Evolutionary conservation across 1,284 basidiomycete species (phyloP), one percentile per base, ranked within the genome.

Genomic region (Chiua sp.): DNA sequence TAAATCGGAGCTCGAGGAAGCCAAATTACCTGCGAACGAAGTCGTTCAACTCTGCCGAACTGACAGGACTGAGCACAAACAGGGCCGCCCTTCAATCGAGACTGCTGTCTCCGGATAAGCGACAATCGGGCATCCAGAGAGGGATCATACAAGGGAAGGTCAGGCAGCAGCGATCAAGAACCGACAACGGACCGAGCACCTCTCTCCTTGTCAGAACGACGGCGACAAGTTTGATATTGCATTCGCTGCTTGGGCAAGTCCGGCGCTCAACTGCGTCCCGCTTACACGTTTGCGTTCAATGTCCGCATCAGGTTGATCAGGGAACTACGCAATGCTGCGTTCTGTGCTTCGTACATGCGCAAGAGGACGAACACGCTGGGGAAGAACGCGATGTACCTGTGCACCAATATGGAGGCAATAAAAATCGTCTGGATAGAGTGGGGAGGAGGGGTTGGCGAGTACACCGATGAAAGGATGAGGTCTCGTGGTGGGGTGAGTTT

Each of bases 1-100:
- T 37, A 28, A 18, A 20, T 47, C 12, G 23, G 8, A 28, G 5
- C 51, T 62, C 53, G 44, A 28, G 3, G 44, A 15, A 3, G 23
- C 8, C 18, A 10, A 58, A 55, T 37, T 63, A 91, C 91, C 91
- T 93, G 67, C 81, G 82, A 11, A 94, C 88, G 69, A 98, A 98
- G 59, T 97, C 94, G 30, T 83, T 82, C 18, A 98, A 83, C 72
- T 98, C 95, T 3, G 84, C 75, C 15, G 84, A 82, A 39, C 88
- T 88, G 11, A 98, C 94, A 16, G 97, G 96, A 58, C 94, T 96
- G 13, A 98, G 83, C 20, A 98, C 97, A 68, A 98, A 98, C 7
- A 99, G 79, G 2, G 93, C 92, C 2, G 96, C 97, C 57, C 93
- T 87, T 2, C 95, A 92, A 72, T 98, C 96, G 7, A 99, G 82